A percentile compares a stretch with the other conserved stretches of the same genome.
Conservation (phyloP, 2,329 filamentous ascomycete species). For the Cytospora leucostoma region DNA sequence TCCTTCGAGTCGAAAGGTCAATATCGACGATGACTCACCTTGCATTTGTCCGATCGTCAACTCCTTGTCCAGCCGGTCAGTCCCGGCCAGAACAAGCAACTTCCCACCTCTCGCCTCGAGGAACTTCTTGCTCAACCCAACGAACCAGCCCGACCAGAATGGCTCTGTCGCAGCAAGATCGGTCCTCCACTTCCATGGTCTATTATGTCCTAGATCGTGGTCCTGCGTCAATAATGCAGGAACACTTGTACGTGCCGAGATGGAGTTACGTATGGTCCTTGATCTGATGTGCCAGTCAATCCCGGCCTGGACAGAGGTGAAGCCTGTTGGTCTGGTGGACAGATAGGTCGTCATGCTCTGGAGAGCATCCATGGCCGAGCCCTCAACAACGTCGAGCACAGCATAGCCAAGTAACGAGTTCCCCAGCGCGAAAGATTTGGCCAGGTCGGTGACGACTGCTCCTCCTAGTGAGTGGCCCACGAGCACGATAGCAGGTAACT, state of each 20-base stretch:
- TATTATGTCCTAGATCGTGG: slow-evolving; percentile 35
- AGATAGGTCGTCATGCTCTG: slow-evolving; percentile 94
- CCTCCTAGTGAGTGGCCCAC: slow-evolving; percentile 93
- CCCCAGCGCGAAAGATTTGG: slow-evolving; percentile 66
- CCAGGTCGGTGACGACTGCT: slow-evolving; percentile 84
- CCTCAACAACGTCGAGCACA: slow-evolving; percentile 93
- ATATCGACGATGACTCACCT: slow-evolving; percentile 52
- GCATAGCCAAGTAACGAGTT: slow-evolving; percentile 76
- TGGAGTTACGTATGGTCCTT: slow-evolving; percentile 79
- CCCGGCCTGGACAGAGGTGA: slow-evolving; percentile 73
- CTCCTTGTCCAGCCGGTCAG: slow-evolving; percentile 86
- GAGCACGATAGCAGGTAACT: slow-evolving; percentile 73
- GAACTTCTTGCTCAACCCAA: slow-evolving; percentile 85
- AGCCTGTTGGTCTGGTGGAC: slow-evolving; percentile 75
- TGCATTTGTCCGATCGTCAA: slow-evolving; percentile 97
- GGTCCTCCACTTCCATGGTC: slow-evolving; percentile 81
- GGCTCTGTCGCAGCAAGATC: slow-evolving; percentile 80
- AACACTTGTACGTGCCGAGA: slow-evolving; percentile 84
- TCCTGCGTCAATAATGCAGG: slow-evolving; percentile 69
- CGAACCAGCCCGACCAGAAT: slow-evolving; percentile 95
- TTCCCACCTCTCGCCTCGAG: slow-evolving; percentile 80
- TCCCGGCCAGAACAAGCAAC: slow-evolving; percentile 80
- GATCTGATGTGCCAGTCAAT: slow-evolving; percentile 95
- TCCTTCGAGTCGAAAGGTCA: neutral
- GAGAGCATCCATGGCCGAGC: slow-evolving; percentile 91